phyloP scores from a whole-genome alignment of 176 grass and related monocot genomes.

The Carex parvula region DNA sequence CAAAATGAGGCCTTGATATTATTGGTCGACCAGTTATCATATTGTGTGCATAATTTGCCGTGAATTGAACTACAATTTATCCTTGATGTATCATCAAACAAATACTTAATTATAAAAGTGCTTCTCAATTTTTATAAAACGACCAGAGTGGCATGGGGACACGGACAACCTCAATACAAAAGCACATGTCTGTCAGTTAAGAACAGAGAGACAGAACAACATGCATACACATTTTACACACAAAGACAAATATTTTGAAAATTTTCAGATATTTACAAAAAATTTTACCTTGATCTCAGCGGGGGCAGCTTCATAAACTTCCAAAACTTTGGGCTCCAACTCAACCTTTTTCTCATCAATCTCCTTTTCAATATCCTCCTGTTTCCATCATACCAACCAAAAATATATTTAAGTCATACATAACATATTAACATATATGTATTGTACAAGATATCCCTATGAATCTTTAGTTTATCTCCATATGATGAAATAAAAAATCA shows the following conservation, averaged over 20 bases:
- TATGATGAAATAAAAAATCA: neutral
- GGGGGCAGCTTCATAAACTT: conserved; percentile 59
- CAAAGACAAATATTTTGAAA: conserved; percentile 17
- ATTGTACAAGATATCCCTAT: neutral
- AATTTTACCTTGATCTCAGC: conserved; percentile 63
- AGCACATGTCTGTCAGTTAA: conserved; percentile 10
- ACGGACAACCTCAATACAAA: neutral
- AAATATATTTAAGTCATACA: neutral
- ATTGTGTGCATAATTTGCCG: too few relatives aligned
- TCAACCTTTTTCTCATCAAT: conserved; percentile 79
- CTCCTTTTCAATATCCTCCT: conserved; percentile 82
- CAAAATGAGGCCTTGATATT: neutral
- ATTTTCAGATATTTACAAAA: neutral
- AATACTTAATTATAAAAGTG: too few relatives aligned
- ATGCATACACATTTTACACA: conserved; percentile 22
- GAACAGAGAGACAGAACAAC: neutral
- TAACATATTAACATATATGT: too few relatives aligned
- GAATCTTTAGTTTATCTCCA: neutral
- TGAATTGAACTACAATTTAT: too few relatives aligned
- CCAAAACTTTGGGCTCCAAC: conserved; percentile 70
- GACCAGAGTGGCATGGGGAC: conserved; percentile 2
- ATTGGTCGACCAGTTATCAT: too few relatives aligned
- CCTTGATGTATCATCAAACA: too few relatives aligned
- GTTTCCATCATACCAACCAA: conserved; percentile 18
- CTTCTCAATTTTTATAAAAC: neutral